Evolutionary conservation across 495 filamentous ascomycete species (phyloP).

Genomic region (Pseudoneurospora amorphoporcata): DNA sequence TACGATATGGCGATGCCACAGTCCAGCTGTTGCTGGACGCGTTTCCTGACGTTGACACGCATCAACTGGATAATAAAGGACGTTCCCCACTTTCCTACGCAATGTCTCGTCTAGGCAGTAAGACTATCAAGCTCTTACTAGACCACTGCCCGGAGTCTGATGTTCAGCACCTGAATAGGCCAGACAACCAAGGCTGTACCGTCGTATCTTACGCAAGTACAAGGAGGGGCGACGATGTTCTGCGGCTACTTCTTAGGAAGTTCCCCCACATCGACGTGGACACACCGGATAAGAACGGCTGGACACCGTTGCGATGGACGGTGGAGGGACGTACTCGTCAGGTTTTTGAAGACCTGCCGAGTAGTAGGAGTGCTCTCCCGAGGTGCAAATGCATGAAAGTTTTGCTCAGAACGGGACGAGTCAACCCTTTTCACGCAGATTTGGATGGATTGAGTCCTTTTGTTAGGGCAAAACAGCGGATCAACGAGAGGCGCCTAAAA

Average conservation of each 20-base stretch:
- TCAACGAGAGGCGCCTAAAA: too few relatives aligned
- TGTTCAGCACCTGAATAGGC: not conserved
- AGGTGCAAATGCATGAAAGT: not conserved
- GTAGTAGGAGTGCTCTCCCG: too few relatives aligned
- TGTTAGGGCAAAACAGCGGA: too few relatives aligned
- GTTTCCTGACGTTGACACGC: not conserved
- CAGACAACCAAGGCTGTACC: not conserved
- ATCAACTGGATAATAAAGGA: not conserved
- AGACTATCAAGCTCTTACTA: not conserved
- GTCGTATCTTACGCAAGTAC: not conserved
- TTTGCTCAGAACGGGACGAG: not conserved
- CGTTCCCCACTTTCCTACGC: not conserved
- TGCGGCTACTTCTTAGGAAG: not conserved
- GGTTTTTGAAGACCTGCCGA: too few relatives aligned
- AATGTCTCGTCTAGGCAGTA: accelerated
- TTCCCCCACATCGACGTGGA: not conserved
- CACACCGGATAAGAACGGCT: not conserved
- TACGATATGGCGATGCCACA: not conserved
- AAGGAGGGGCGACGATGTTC: accelerated
- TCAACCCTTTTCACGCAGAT: not conserved
- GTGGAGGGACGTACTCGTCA: too few relatives aligned
- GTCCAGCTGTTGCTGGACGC: not conserved
- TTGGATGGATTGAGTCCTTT: not conserved
- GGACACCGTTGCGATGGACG: not conserved
- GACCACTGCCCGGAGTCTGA: not conserved